Evolutionary conservation across 352 stramenopile species (phyloP).

Genomic region (Pythium brassicae): DNA sequence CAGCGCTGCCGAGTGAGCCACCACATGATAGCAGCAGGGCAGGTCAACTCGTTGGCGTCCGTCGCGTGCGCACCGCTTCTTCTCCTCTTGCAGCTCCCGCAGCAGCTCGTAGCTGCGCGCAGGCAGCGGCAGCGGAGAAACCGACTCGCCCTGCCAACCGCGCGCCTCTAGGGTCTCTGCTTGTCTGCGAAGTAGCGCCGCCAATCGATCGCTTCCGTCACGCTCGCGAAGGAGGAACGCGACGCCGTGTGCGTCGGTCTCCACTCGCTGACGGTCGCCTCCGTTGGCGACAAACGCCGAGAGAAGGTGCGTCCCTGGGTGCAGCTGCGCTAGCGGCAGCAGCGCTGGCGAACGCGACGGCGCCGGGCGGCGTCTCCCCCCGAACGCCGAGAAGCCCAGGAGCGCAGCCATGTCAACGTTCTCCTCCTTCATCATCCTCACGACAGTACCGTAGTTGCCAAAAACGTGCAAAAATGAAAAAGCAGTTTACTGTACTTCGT

Average conservation of each 20-base stretch:
- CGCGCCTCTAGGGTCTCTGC: background rate
- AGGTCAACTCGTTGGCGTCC: background rate
- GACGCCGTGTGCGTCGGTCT: conserved; percentile 20
- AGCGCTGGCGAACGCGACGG: background rate
- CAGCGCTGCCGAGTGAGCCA: background rate
- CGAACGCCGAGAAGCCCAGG: conserved; percentile 71
- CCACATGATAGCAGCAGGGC: background rate
- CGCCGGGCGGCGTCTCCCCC: conserved; percentile 11
- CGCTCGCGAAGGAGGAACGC: conserved; percentile 23
- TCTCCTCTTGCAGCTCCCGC: conserved; percentile 29
- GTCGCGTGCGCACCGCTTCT: conserved; percentile 26
- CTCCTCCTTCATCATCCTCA: conserved; percentile 10
- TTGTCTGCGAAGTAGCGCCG: background rate
- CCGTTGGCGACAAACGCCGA: background rate
- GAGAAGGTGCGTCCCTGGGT: conserved; percentile 32
- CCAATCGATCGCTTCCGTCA: background rate
- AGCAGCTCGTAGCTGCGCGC: conserved; percentile 18
- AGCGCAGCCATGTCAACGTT: conserved; percentile 31
- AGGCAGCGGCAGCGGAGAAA: conserved; percentile 2
- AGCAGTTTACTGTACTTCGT: background rate
- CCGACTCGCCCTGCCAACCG: background rate
- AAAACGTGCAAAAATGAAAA: background rate
- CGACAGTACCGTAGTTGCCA: background rate
- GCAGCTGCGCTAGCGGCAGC: conserved; percentile 24
- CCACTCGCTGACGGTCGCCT: conserved; percentile 5